Percentiles rank a stretch among this genome's conserved stretches.
Conservation (phyloP, 768 basidiomycete genomes). For the Naematelia encephala region DNA sequence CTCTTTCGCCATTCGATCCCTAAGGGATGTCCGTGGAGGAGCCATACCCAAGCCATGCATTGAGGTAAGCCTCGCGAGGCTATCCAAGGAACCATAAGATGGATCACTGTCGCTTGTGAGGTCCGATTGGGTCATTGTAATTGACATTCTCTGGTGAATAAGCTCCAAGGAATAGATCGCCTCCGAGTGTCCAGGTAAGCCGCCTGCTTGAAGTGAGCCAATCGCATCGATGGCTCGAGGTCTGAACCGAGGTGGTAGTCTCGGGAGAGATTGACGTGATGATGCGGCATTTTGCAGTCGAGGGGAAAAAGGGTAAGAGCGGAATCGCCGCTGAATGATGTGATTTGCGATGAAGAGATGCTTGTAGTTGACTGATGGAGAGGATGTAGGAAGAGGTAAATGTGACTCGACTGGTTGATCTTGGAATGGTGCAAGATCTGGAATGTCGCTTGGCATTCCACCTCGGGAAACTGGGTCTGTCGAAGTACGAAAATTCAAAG, state of each 20-base stretch:
- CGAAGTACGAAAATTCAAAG: neutral
- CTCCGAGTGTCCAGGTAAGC: slow-evolving; percentile 45
- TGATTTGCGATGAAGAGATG: slow-evolving; percentile 39
- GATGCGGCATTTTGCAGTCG: neutral
- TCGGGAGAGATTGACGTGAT: neutral
- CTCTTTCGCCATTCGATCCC: neutral
- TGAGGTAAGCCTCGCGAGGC: neutral
- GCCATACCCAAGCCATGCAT: slow-evolving; percentile 1
- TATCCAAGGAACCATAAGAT: neutral
- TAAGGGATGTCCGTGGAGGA: slow-evolving; percentile 5
- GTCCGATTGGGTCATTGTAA: slow-evolving; percentile 18
- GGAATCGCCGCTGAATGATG: slow-evolving; percentile 28
- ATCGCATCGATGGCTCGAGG: slow-evolving; percentile 26
- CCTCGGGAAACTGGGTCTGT: neutral
- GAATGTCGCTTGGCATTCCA: neutral
- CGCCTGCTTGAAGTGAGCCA: slow-evolving; percentile 37
- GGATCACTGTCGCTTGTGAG: neutral
- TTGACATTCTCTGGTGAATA: slow-evolving; percentile 33
- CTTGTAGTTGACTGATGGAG: slow-evolving; percentile 43
- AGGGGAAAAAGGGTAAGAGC: slow-evolving; percentile 1
- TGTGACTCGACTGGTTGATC: slow-evolving; percentile 31
- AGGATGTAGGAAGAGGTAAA: slow-evolving; percentile 26
- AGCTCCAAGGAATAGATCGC: slow-evolving; percentile 43
- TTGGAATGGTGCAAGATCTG: neutral
- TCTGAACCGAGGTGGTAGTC: neutral